These are phyloP conservation scores for Pyracantha coccinea DNA, from an alignment of 331 rosid species.

Conservation along the genomic window DNA sequence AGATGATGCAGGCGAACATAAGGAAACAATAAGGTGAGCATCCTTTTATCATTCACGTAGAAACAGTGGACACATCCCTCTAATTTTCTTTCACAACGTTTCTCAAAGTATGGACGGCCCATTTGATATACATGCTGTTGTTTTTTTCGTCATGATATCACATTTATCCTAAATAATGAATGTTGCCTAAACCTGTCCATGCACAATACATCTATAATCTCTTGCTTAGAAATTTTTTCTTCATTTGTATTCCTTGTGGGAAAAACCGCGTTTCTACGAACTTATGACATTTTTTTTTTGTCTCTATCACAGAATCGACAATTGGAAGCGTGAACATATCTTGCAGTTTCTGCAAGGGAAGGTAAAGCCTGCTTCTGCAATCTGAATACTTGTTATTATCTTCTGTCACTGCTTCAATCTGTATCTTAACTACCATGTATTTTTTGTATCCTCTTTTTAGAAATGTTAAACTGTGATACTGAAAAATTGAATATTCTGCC, in stretches of 20 bases:
- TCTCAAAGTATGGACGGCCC: background rate
- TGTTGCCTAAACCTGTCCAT: background rate
- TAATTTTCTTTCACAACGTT: background rate
- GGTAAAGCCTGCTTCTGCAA: constrained; percentile 45
- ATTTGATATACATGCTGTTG: background rate
- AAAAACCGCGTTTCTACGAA: background rate
- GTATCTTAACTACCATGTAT: background rate
- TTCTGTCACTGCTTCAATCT: background rate
- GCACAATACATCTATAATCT: background rate
- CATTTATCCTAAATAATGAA: background rate
- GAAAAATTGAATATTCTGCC: background rate
- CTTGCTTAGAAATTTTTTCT: background rate
- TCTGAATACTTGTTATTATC: constrained; percentile 19
- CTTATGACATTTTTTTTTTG: background rate
- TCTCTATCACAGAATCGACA: constrained; percentile 63
- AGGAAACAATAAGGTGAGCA: constrained; percentile 80
- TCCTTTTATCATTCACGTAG: background rate
- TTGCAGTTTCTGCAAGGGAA: constrained; percentile 80
- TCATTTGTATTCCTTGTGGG: background rate
- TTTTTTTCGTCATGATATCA: background rate
- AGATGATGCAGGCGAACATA: constrained; percentile 61
- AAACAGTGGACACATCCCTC: background rate
- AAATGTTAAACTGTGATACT: background rate
- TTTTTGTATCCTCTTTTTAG: no score
- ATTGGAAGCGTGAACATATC: constrained; percentile 93